Base-by-base conservation (phyloP, 2,329 filamentous ascomycete genomes). In the Aspergillus ochraceus region DNA sequence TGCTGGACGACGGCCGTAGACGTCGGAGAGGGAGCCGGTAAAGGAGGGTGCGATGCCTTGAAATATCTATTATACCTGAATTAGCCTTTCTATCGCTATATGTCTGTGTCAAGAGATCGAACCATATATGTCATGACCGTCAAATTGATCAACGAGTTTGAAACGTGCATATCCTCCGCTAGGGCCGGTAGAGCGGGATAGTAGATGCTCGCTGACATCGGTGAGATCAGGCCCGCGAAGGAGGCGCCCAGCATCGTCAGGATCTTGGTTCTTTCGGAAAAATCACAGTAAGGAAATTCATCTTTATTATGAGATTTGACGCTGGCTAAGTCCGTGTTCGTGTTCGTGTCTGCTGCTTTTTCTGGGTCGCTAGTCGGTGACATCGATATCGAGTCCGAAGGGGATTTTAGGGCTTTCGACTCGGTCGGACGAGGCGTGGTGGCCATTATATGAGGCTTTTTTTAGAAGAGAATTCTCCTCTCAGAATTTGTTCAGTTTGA, bases 1-100 rank as follows among this genome's bases (percentile, higher is more conserved):
- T 3, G 86, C 85, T 0, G 85, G 86, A n/a, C 86, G 79, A 30
- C 86, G 80, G 9, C 87, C 86, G 3, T 82, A 80, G 65, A 78
- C 80, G 68, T 90, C 87, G 6, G 84, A 84, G 46, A 89, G 82
- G 59, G 86, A 84, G 3, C 86, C 87, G 50, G 87, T 83, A 12
- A 89, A 70, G 6, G 82, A 84, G 0, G 87, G 87, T 0, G 86
- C 80, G 1, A 90, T 71, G 19, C 82, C 87, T 70, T 89, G 87
- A 49, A 88, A 79, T 57, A 89, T 81, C 70, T 70, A 30, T 17
- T 42, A 6, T 14, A 5, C 5, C 14, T 8, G 10, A 6, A 10
- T 57, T 46, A 56, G 54, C 1, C 5, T 36, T 17, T 36, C 4
- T 12, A 12, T 36, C 4, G 10, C 32, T 11, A 11, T 9, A 36